phyloP scores from a whole-genome alignment of 768 basidiomycete species.

The Tricholoma matsutake region DNA sequence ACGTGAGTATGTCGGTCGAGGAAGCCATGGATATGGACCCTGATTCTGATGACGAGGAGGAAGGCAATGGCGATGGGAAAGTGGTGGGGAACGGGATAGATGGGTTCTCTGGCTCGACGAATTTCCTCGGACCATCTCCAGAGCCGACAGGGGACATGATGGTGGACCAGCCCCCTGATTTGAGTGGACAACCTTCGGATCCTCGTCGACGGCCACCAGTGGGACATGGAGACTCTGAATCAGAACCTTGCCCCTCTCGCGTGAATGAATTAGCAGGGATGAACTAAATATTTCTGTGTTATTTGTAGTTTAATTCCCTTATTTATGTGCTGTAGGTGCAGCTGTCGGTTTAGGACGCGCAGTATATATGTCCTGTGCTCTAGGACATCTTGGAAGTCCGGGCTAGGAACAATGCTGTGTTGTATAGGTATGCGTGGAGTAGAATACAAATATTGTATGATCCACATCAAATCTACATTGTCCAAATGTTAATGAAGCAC shows the following conservation, averaged over 20 bases:
- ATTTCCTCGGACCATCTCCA: not conserved
- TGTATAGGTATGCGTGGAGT: not conserved
- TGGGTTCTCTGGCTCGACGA: not conserved
- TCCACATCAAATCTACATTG: no score
- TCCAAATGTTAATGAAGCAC: not conserved
- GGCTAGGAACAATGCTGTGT: not conserved
- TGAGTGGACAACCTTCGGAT: slow-evolving; percentile 5
- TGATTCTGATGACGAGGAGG: slow-evolving; percentile 19
- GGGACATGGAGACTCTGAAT: not conserved
- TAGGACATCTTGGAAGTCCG: not conserved
- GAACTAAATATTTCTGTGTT: not conserved
- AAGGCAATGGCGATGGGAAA: slow-evolving; percentile 1
- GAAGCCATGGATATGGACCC: slow-evolving; percentile 32
- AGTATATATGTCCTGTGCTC: not conserved
- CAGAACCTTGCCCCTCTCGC: not conserved
- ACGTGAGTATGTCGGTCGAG: slow-evolving; percentile 29
- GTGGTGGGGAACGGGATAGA: not conserved
- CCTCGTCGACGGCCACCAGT: slow-evolving; percentile 12
- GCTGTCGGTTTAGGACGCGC: not conserved
- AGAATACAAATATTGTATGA: not conserved
- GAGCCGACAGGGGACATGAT: slow-evolving; percentile 1
- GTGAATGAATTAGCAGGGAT: not conserved
- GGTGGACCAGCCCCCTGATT: not conserved
- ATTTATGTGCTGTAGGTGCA: not conserved
- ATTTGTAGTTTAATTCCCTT: slow-evolving; percentile 7